Conservation (phyloP, 345 rosid genomes). For the Noccaea caerulescens region DNA sequence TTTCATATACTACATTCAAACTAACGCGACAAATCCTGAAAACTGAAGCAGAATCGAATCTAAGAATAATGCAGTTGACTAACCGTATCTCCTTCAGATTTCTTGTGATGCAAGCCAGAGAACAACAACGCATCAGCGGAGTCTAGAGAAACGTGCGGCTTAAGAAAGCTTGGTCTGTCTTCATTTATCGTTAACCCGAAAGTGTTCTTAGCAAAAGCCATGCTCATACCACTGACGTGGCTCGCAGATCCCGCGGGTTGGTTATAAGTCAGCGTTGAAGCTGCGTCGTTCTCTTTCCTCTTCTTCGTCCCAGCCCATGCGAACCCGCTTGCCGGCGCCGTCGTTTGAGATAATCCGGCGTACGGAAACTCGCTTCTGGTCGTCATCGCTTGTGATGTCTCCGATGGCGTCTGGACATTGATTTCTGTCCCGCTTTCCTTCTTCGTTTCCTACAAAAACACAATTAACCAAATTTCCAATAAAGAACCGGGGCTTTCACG, state of each 20-base stretch:
- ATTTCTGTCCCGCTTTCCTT: slow-evolving; percentile 40
- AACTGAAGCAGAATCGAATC: background rate
- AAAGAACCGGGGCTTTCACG: background rate
- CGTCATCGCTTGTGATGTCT: slow-evolving; percentile 43
- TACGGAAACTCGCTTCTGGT: slow-evolving; percentile 47
- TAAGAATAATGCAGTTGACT: background rate
- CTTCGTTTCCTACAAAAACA: slow-evolving; percentile 47
- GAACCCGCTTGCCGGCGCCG: slow-evolving; percentile 55
- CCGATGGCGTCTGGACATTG: slow-evolving; percentile 48
- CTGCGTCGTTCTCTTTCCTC: slow-evolving; percentile 50
- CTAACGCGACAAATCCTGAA: background rate
- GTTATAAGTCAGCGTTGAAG: slow-evolving; percentile 53
- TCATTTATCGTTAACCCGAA: slow-evolving; percentile 47
- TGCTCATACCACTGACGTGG: slow-evolving; percentile 54
- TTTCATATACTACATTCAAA: background rate
- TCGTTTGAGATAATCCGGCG: slow-evolving; percentile 48
- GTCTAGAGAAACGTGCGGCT: slow-evolving; percentile 43
- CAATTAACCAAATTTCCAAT: slow-evolving; percentile 1
- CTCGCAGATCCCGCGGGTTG: slow-evolving; percentile 49
- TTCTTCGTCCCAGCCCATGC: slow-evolving; percentile 61
- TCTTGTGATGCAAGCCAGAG: slow-evolving; percentile 37
- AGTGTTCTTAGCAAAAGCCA: slow-evolving; percentile 51
- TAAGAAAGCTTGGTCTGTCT: slow-evolving; percentile 39
- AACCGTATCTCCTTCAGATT: slow-evolving; percentile 9
- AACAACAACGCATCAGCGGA: slow-evolving; percentile 30